Evolutionary conservation across 1,139 yeast genomes (phyloP).

Genomic region (Geotrichum restrictum): DNA sequence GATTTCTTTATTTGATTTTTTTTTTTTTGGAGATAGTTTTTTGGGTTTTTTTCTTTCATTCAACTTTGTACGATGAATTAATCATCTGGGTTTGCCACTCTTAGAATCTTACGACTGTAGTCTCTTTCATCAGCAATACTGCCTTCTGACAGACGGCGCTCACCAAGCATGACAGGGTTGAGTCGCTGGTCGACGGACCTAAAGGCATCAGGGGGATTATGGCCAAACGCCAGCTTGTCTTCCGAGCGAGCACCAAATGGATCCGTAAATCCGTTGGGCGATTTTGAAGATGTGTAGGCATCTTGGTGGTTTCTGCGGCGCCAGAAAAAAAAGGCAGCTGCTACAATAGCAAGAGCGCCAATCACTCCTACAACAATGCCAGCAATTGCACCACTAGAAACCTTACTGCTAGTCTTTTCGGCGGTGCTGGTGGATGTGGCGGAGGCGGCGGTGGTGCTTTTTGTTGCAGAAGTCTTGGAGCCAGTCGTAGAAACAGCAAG

Average conservation of each 20-base stretch:
- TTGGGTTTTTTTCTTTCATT: background rate
- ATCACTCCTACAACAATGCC: slow-evolving; percentile 37
- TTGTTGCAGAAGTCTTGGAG: slow-evolving; percentile 10
- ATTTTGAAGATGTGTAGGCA: slow-evolving; percentile 39
- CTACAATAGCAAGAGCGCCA: slow-evolving; percentile 43
- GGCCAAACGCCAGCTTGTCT: slow-evolving; percentile 13
- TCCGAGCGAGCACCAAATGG: slow-evolving; percentile 8
- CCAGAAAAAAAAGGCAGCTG: slow-evolving; percentile 46
- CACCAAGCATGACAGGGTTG: slow-evolving; percentile 67
- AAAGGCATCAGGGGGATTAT: slow-evolving; percentile 31
- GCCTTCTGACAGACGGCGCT: slow-evolving; percentile 70
- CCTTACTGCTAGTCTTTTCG: slow-evolving; percentile 14
- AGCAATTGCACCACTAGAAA: slow-evolving; percentile 36
- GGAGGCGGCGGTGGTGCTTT: background rate
- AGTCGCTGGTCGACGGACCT: slow-evolving; percentile 62
- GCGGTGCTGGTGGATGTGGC: slow-evolving; percentile 9
- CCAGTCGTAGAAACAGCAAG: background rate
- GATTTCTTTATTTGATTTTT: background rate
- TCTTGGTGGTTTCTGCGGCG: slow-evolving; percentile 43
- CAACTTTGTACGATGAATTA: slow-evolving; percentile 28
- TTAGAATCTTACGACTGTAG: slow-evolving; percentile 65
- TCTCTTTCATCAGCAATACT: slow-evolving; percentile 76
- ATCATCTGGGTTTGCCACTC: slow-evolving; percentile 70
- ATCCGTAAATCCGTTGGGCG: slow-evolving; percentile 10
- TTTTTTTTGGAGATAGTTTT: background rate